Conservation (phyloP, 2,329 filamentous ascomycete genomes). For the Fusarium pseudoanthophilum region DNA sequence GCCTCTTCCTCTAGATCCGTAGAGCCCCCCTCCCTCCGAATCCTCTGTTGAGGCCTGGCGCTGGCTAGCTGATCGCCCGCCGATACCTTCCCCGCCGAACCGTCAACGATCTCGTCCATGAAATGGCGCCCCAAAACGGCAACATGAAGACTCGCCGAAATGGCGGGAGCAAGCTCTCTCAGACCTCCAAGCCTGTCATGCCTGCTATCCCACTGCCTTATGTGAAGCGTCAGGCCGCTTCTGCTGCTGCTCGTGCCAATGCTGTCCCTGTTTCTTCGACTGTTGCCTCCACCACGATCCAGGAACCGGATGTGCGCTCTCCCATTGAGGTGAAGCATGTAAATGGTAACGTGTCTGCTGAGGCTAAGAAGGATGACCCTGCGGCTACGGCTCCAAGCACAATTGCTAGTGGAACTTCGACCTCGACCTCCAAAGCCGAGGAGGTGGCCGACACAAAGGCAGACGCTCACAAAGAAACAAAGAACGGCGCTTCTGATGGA, state of each 20-base stretch:
- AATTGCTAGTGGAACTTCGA: conserved; percentile 17
- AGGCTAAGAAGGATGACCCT: conserved; percentile 11
- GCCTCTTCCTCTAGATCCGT: conserved; percentile 48
- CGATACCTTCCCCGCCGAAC: conserved; percentile 39
- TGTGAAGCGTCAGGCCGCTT: conserved; percentile 52
- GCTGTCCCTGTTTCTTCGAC: conserved; percentile 22
- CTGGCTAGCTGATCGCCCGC: conserved; percentile 38
- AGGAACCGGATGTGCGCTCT: conserved; percentile 11
- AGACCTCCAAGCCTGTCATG: conserved; percentile 49
- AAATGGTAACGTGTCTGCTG: conserved; percentile 28
- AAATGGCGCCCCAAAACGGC: conserved; percentile 51
- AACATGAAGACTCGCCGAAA: conserved; percentile 48
- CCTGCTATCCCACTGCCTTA: conserved; percentile 54
- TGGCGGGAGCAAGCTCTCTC: conserved; percentile 45
- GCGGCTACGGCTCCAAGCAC: conserved; percentile 12
- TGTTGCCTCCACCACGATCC: conserved; percentile 15
- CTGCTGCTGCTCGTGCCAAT: conserved; percentile 46
- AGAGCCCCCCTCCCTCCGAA: conserved; percentile 43
- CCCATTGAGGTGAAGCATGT: conserved; percentile 35
- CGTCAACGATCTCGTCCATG: conserved; percentile 33
- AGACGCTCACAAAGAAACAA: conserved; percentile 22
- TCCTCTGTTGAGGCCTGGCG: conserved; percentile 41
- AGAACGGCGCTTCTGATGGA: conserved; percentile 8
- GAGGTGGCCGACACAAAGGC: conserved; percentile 21
- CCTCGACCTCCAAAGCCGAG: conserved; percentile 23